Conservation (phyloP, 148 eudicot genomes). For the Rhododendron ferrugineum region DNA sequence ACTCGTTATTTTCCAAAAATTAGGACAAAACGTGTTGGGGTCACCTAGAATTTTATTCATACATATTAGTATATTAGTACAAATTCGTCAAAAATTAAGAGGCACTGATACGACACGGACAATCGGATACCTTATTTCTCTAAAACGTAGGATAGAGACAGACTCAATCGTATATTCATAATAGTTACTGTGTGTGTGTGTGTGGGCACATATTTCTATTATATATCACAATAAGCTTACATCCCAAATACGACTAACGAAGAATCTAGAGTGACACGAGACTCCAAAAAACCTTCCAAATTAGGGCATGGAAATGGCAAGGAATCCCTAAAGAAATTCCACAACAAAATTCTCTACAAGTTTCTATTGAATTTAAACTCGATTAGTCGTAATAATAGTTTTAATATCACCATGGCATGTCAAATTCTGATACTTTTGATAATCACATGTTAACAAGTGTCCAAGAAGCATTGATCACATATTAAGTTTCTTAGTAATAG, state of each 20-base stretch:
- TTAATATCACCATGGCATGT: not conserved
- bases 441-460: not conserved
- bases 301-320: not conserved
- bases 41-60: not conserved
- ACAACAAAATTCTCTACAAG: not conserved
- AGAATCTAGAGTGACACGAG: not conserved
- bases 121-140: not conserved
- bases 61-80: not conserved
- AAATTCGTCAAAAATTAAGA: not conserved
- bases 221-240: not conserved
- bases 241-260: not conserved
- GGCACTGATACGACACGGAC: not conserved
- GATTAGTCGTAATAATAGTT: not conserved
- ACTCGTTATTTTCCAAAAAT: not conserved
- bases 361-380: not conserved
- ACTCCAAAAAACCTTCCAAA: not conserved
- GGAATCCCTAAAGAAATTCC: not conserved
- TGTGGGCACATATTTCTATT: not conserved
- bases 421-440: not conserved
- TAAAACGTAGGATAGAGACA: not conserved
- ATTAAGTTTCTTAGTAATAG: not conserved
- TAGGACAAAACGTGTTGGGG: not conserved
- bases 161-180: not conserved
- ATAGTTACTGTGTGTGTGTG: not conserved
- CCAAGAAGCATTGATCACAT: not conserved